Evolutionary conservation across 176 grass and related monocot species (phyloP).

Genomic region (Hordeum vulgare): DNA sequence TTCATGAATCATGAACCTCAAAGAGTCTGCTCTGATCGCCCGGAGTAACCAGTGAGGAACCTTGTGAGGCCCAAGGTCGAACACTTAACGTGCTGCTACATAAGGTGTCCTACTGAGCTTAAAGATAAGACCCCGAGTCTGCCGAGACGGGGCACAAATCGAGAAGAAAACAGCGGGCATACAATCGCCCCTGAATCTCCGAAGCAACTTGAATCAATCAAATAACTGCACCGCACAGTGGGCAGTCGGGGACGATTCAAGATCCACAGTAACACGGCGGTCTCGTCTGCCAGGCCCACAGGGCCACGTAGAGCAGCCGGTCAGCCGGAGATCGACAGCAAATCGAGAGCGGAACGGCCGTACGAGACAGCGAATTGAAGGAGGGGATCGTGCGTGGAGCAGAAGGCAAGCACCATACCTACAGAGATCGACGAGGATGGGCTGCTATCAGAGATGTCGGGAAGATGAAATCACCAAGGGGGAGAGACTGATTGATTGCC

Average conservation of each 20-base stretch:
- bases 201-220: background rate
- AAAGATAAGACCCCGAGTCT: background rate
- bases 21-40: background rate
- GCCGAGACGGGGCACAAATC: background rate
- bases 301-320: background rate
- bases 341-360: background rate
- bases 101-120: background rate
- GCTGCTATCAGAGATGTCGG: background rate
- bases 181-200: background rate
- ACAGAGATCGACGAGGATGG: background rate
- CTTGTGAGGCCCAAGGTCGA: background rate
- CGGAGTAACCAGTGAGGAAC: background rate
- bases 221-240: background rate
- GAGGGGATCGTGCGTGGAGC: background rate
- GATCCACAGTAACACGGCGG: conserved; percentile 13
- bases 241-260: conserved; percentile 14
- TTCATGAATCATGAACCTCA: background rate
- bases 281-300: background rate
- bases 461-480: background rate
- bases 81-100: background rate
- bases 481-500: background rate
- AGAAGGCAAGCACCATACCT: conserved; percentile 23
- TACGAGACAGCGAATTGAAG: conserved; percentile 2
- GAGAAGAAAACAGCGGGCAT: background rate
- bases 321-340: background rate